Percentiles rank a stretch among this genome's conserved stretches.
These are phyloP conservation scores for Anthostomella pinea DNA, from an alignment of 2,329 filamentous ascomycete species.

Conservation along the genomic window DNA sequence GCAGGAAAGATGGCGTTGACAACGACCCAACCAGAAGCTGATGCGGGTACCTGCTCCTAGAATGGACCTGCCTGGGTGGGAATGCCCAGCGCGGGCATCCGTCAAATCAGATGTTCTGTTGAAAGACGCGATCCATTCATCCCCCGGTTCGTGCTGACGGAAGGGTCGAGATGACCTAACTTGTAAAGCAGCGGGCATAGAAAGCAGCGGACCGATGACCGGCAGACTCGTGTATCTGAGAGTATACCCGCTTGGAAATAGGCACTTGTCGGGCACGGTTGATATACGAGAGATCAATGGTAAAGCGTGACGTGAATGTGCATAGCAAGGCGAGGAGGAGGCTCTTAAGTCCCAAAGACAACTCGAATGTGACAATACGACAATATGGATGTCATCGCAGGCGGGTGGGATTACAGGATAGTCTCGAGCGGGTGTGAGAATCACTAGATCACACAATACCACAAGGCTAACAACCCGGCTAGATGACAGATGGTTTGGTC, in stretches of 20 bases:
- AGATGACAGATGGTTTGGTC: constrained; percentile 2
- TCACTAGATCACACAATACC: constrained; percentile 8
- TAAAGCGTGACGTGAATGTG: neutral
- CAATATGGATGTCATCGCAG: neutral
- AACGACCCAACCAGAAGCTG: constrained; percentile 19
- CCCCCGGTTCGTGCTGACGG: no score
- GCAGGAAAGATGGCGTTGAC: constrained; percentile 15
- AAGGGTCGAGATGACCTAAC: no score
- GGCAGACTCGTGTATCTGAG: no score
- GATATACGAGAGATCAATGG: no score
- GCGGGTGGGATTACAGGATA: neutral
- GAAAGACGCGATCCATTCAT: no score
- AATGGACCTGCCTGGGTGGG: neutral
- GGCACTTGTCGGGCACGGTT: no score
- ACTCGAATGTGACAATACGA: neutral
- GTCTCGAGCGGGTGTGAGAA: constrained; percentile 1
- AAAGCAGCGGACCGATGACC: no score
- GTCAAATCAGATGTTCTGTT: no score
- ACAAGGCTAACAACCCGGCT: neutral
- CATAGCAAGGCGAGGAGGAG: no score
- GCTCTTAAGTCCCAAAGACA: no score
- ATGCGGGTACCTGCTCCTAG: neutral
- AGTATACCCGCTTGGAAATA: no score
- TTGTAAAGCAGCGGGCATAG: no score
- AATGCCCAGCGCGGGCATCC: neutral